Conservation (phyloP, 306 rosid species). For the Dryas alaskensis region DNA sequence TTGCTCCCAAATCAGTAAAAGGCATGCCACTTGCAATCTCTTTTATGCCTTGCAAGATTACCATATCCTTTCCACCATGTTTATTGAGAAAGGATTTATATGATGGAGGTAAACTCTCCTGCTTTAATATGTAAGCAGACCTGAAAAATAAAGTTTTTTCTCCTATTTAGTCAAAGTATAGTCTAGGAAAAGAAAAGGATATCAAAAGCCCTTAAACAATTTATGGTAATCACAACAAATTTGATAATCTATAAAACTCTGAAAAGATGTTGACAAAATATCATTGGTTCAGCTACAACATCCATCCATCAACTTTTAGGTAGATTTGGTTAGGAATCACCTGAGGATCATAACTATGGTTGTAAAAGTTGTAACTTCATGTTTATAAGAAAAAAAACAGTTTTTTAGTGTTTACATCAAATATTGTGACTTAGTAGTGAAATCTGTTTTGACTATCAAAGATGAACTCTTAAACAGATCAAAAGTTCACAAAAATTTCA, state of each 20-base stretch:
- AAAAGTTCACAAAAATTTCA: background rate
- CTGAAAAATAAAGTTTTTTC: constrained; percentile 41
- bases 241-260: background rate
- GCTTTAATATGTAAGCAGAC: constrained; percentile 93
- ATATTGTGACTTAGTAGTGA: background rate
- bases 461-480: background rate
- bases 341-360: background rate
- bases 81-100: constrained; percentile 90
- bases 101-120: constrained; percentile 88
- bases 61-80: constrained; percentile 87
- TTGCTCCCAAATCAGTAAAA: constrained; percentile 57
- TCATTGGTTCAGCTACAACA: background rate
- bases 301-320: background rate
- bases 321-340: background rate
- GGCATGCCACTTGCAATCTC: constrained; percentile 71
- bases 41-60: constrained; percentile 70
- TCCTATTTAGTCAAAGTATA: background rate
- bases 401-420: background rate
- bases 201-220: background rate
- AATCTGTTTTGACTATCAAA: background rate
- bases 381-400: background rate
- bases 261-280: background rate
- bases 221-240: background rate
- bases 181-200: background rate
- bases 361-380: background rate